These are phyloP conservation scores for Pseudogymnoascus sp. DNA, from an alignment of 2,329 filamentous ascomycete species.

Conservation along the genomic window DNA sequence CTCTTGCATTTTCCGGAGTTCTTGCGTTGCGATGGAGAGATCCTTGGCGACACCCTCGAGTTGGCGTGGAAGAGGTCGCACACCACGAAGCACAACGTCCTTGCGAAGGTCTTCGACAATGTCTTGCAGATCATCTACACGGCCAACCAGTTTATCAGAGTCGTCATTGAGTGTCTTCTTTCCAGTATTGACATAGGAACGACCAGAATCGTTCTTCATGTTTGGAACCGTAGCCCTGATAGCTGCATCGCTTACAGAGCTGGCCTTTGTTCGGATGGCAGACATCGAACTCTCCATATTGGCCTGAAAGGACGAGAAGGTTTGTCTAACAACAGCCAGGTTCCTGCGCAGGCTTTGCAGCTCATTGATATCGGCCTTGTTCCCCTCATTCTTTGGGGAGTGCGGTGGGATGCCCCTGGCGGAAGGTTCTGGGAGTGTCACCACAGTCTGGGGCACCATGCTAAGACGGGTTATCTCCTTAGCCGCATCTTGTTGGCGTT, in stretches of 20 bases:
- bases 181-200: conserved; percentile 73
- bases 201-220: conserved; percentile 69
- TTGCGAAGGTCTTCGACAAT: conserved; percentile 93
- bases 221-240: conserved; percentile 61
- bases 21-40: conserved; percentile 68
- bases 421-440: neutral
- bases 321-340: conserved; percentile 84
- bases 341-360: conserved; percentile 78
- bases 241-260: conserved; percentile 67
- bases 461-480: conserved; percentile 64
- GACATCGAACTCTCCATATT: conserved; percentile 86
- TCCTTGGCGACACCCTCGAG: conserved; percentile 85
- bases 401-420: conserved; percentile 1
- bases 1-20: conserved; percentile 90
- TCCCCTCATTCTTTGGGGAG: conserved; percentile 23
- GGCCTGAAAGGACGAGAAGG: conserved; percentile 82
- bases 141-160: conserved; percentile 80
- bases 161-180: conserved; percentile 82
- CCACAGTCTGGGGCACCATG: conserved; percentile 14
- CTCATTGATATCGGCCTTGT: conserved; percentile 60
- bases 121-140: conserved; percentile 96
- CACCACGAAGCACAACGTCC: conserved; percentile 87
- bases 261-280: conserved; percentile 70
- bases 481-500: conserved; percentile 80
- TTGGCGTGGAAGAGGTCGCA: conserved; percentile 82